phyloP scores from a whole-genome alignment of 441 rosid genomes.

The Eruca vesicaria region DNA sequence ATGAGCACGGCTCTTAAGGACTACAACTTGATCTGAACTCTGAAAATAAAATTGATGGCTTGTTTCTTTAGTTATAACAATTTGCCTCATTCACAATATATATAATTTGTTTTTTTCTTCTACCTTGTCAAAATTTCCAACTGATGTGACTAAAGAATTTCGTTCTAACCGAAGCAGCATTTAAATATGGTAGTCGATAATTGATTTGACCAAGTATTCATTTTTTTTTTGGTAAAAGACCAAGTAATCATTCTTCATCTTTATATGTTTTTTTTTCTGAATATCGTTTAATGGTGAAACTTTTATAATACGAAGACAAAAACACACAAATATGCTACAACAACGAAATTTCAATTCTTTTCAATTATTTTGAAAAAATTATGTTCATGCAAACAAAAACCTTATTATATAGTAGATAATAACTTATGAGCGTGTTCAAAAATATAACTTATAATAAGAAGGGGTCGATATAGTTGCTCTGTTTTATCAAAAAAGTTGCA shows the following conservation, averaged over 20 bases:
- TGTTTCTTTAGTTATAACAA: no score
- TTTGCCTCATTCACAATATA: no score
- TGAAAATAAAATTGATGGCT: no score
- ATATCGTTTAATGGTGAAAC: no score
- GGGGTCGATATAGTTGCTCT: background rate
- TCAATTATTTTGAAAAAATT: background rate
- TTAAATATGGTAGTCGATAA: background rate
- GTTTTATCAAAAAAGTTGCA: background rate
- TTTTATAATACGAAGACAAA: background rate
- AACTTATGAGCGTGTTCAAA: no score
- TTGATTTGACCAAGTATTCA: background rate
- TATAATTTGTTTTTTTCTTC: no score
- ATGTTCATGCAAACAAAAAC: background rate
- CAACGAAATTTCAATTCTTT: background rate
- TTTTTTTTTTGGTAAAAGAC: background rate
- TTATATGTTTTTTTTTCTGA: background rate
- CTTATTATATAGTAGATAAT: no score
- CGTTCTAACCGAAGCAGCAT: background rate
- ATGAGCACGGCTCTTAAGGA: no score
- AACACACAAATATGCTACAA: background rate
- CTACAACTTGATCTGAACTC: no score
- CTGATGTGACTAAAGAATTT: slow-evolving; percentile 29
- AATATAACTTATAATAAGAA: background rate
- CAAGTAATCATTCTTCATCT: background rate
- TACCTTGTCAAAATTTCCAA: background rate